phyloP scores from a whole-genome alignment of 2,329 filamentous ascomycete genomes.

The Herpotrichia juniperi region DNA sequence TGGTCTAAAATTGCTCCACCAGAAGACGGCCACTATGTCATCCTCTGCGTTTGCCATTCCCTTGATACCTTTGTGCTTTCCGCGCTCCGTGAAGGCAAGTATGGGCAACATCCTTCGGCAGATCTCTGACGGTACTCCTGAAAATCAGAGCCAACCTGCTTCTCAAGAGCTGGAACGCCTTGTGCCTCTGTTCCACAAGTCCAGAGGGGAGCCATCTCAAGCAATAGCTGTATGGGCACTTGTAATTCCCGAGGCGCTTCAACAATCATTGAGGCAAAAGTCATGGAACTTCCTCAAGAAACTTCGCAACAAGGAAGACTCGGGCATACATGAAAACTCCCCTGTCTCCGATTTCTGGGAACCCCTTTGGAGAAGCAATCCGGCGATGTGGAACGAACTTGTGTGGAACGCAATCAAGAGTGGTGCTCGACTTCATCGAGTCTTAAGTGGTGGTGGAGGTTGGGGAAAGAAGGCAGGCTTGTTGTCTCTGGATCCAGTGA shows the following conservation, averaged over 20 bases:
- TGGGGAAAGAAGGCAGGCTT: conserved; percentile 84
- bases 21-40: neutral
- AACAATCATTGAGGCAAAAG: neutral
- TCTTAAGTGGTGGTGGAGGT: conserved; percentile 80
- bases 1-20: conserved; percentile 16
- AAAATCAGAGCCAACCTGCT: conserved; percentile 60
- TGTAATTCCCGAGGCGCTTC: conserved; percentile 61
- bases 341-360: conserved; percentile 10
- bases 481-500: conserved; percentile 72
- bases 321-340: no score
- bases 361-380: conserved; percentile 26
- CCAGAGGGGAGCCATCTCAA: conserved; percentile 46
- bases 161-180: conserved; percentile 73
- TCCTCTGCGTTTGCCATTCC: conserved; percentile 48
- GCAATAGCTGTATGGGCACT: conserved; percentile 76
- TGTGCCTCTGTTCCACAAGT: conserved; percentile 65
- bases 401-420: conserved; percentile 24
- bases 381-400: conserved; percentile 25
- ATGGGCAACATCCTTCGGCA: conserved; percentile 81
- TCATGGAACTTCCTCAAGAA: neutral
- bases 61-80: conserved; percentile 67
- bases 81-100: conserved; percentile 67
- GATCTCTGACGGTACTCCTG: conserved; percentile 54
- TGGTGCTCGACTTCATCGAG: conserved; percentile 52
- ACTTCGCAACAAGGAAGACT: neutral